phyloP scores from a whole-genome alignment of 306 rosid genomes.

The Prunus mongolica region DNA sequence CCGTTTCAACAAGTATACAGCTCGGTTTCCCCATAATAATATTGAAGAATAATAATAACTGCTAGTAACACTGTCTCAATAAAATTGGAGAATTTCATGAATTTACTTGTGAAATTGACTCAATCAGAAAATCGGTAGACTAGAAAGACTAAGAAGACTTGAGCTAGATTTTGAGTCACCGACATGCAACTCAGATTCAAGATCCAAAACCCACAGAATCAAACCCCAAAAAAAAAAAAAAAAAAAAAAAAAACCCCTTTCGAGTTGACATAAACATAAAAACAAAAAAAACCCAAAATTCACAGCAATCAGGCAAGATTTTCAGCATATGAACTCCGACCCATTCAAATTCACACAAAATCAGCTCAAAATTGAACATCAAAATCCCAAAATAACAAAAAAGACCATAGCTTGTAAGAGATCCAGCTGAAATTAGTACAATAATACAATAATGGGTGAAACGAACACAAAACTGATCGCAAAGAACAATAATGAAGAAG shows the following conservation, averaged over 20 bases:
- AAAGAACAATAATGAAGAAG: not conserved
- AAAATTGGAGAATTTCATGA: not conserved
- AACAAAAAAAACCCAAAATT: not conserved
- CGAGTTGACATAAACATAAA: not conserved
- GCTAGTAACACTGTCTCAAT: not conserved
- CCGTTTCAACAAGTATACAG: not conserved
- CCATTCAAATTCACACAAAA: not conserved
- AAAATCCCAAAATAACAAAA: not conserved
- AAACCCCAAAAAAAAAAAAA: not conserved
- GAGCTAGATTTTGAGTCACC: not conserved
- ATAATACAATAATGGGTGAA: not conserved
- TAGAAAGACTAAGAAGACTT: constrained; percentile 7
- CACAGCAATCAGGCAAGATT: not conserved
- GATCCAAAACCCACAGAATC: not conserved
- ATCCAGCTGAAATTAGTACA: constrained; percentile 1
- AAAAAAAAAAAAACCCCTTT: not conserved
- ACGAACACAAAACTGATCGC: not conserved
- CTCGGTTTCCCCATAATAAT: not conserved
- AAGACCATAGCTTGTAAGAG: not conserved
- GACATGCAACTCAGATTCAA: constrained; percentile 8
- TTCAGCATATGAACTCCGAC: not conserved
- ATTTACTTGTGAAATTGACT: not conserved
- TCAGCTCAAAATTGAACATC: not conserved
- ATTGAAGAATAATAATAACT: not conserved
- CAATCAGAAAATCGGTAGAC: constrained; percentile 4